Percentiles rank a stretch among this genome's conserved stretches.
phyloP scores from a whole-genome alignment of 1,284 basidiomycete genomes.

The Naganishia liquefaciens region DNA sequence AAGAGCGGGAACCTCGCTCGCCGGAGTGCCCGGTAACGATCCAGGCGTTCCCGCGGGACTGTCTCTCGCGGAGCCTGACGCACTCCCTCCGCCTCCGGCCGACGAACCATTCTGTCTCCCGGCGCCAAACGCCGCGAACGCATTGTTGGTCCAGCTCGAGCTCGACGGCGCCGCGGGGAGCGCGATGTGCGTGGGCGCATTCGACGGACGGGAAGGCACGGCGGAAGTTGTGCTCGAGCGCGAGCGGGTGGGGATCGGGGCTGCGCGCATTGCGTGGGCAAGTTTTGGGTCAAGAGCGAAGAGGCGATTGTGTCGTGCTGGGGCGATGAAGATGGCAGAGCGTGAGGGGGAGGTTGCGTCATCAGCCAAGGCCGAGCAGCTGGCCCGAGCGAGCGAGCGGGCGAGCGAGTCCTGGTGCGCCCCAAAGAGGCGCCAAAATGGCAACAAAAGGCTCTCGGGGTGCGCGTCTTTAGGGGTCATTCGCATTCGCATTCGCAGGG shows the following conservation, averaged over 20 bases:
- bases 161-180: constrained; percentile 10
- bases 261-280: constrained; percentile 17
- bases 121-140: constrained; percentile 20
- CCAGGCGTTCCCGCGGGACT: constrained; percentile 8
- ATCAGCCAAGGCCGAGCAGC: too few relatives aligned
- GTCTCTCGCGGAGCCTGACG: constrained; percentile 6
- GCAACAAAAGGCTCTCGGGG: too few relatives aligned
- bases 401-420: too few relatives aligned
- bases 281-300: neutral
- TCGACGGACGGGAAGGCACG: constrained; percentile 6
- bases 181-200: constrained; percentile 19
- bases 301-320: neutral
- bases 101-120: neutral
- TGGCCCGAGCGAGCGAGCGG: too few relatives aligned
- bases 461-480: too few relatives aligned
- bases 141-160: constrained; percentile 27
- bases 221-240: constrained; percentile 19
- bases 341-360: neutral
- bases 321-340: too few relatives aligned
- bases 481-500: too few relatives aligned
- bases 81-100: constrained; percentile 2
- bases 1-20: neutral
- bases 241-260: constrained; percentile 20
- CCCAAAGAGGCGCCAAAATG: too few relatives aligned
- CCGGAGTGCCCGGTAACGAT: constrained; percentile 15